These are phyloP conservation scores for Suillus variegatus DNA, from an alignment of 768 basidiomycete genomes.

Conservation along the genomic window DNA sequence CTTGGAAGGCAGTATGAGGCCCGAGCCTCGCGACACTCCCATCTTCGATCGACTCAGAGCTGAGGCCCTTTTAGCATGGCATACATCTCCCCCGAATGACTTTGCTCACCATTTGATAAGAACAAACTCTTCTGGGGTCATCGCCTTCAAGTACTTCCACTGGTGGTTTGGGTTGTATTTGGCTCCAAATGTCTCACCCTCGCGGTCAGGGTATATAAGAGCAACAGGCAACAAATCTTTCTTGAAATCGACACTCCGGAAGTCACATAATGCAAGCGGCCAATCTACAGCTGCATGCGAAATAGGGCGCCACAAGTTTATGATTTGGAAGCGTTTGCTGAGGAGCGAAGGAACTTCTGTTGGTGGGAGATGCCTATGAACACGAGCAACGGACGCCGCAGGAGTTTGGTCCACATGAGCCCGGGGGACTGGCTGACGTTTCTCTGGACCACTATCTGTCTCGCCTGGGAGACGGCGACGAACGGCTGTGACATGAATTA, in stretches of 20 bases:
- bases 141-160: constrained; percentile 48
- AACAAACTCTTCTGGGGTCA: constrained; percentile 46
- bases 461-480: constrained; percentile 42
- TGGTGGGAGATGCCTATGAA: constrained; percentile 43
- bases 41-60: constrained; percentile 37
- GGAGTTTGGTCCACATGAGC: constrained; percentile 51
- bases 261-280: constrained; percentile 53
- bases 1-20: constrained; percentile 29
- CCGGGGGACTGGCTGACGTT: constrained; percentile 42
- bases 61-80: constrained; percentile 10
- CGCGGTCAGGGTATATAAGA: constrained; percentile 41
- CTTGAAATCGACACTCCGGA: constrained; percentile 38
- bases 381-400: constrained; percentile 40
- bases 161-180: constrained; percentile 39
- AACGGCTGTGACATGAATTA: constrained; percentile 34
- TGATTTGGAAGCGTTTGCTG: constrained; percentile 49
- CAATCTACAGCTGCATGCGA: constrained; percentile 45
- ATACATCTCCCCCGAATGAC: background rate
- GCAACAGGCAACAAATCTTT: constrained; percentile 40
- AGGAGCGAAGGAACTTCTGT: constrained; percentile 41
- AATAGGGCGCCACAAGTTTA: constrained; percentile 59
- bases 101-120: constrained; percentile 48
- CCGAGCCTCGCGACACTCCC: constrained; percentile 33
- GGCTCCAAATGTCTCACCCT: constrained; percentile 46
- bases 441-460: constrained; percentile 36